phyloP scores from a whole-genome alignment of 2,329 filamentous ascomycete genomes.

The Helotiales sp. region DNA sequence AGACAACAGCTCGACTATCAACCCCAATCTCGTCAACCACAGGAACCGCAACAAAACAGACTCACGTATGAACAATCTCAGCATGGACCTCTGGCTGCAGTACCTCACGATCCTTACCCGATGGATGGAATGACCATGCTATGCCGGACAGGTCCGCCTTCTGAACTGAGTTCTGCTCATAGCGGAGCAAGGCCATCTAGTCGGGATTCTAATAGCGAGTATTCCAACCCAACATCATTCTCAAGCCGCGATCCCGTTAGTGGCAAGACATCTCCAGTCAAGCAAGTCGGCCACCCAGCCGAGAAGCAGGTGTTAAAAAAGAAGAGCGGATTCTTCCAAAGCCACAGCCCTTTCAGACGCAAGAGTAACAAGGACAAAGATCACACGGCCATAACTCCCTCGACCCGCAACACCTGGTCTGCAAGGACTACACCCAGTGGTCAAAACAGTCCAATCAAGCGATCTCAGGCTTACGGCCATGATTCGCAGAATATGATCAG shows the following conservation, averaged over 20 bases:
- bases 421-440: conserved; percentile 35
- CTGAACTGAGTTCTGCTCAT: conserved; percentile 69
- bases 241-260: conserved; percentile 83
- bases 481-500: conserved; percentile 45
- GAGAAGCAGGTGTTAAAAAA: conserved; percentile 72
- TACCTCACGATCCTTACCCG: conserved; percentile 93
- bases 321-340: conserved; percentile 88
- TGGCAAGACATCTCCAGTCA: conserved; percentile 74
- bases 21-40: conserved; percentile 27
- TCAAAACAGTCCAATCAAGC: conserved; percentile 42
- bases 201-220: conserved; percentile 87
- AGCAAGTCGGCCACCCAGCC: conserved; percentile 57
- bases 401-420: conserved; percentile 65
- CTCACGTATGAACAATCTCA: conserved; percentile 49
- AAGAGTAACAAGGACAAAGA: conserved; percentile 87
- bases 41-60: conserved; percentile 31
- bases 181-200: conserved; percentile 78
- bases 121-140: conserved; percentile 98
- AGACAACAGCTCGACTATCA: conserved; percentile 25
- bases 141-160: conserved; percentile 76
- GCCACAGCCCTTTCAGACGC: conserved; percentile 87
- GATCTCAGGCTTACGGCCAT: conserved; percentile 48
- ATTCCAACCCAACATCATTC: conserved; percentile 86
- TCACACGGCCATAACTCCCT: conserved; percentile 45
- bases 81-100: conserved; percentile 65